Base-by-base conservation (phyloP, 2,329 filamentous ascomycete species). In the Colletotrichum tamarilloi region DNA sequence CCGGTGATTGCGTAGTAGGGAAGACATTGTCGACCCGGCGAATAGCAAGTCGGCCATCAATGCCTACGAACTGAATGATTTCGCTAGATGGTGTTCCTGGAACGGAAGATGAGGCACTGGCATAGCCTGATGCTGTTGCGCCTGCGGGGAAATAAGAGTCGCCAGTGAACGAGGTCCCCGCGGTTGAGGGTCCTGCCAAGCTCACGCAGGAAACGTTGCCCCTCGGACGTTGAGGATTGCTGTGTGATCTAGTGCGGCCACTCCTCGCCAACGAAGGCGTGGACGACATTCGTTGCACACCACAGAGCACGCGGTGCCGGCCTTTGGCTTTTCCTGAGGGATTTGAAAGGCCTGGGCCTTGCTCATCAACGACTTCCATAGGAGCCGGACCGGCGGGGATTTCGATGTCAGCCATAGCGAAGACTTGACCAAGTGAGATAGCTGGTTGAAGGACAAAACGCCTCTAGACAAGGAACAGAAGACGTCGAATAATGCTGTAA, bases 211-310 rank as follows among this genome's bases (percentile, higher is more conserved):
- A 91, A 14, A 90, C 79, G 58, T 84, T 87, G 58, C 83, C 84
- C n/a, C 84, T 82, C 52, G 80, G 81, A 76, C 91, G 84, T 87
- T 95, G 92, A 11, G 92, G 90, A 78, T 92, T 93, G 78, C 90
- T 92, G 71, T 90, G 88, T 7, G 94, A 92, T 68, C 91, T 88
- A 30, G 90, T 85, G 72, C 93, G 90, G 68, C 91, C 88, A 67
- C 91, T 82, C 71, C 89, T 89, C 53, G 89, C 86, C 63, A 97
- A 84, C 19, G 93, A 94, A 1, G 93, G 92, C 7, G 92, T 94
- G 0, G 95, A 97, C 12, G 94, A 92, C 79, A 97, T 96, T 71
- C 94, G 92, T 75, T 96, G 92, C 62, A 97, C 87, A 38, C 92
- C 91, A 75, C 92, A 91, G 22, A 97, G 85, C 42, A 97, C 83